Evolutionary conservation across 2,329 filamentous ascomycete species (phyloP), one percentile per base, ranked within the genome.

Genomic region (Hansfordia pulvinata): DNA sequence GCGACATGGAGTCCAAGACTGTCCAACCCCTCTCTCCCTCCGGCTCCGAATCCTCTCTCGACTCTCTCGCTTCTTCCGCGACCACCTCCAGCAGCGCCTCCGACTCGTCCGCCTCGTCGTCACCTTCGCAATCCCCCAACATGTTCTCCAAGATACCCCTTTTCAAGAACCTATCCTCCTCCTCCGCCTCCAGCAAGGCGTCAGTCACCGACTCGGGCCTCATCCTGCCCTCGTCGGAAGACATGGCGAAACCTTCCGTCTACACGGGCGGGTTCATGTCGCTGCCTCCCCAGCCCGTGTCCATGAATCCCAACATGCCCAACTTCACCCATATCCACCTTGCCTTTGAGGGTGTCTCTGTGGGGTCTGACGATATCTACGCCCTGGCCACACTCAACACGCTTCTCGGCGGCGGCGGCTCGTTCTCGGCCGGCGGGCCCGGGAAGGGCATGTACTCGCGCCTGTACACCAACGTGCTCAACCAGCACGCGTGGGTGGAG

Each of bases 391-490:
- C 88, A 1, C 66, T 98, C 2, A 92, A 96, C 54, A 96, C 85
- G 2, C 77, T 98, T 8, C 81, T 98, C 18, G 90, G 90, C 31
- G 90, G 90, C 25, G 90, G 90, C 25, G 90, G 90, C 14, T 94
- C 86, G 30, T 98, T 98, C 61, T 93, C 83, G 10, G 90, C 90
- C 28, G 90, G 90, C 42, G 90, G 90, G 0, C 90, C 90, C 4
- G 90, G 90, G 28, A 98, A 98, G 62, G 90, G 90, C 51, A 98
- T 98, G 90, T 96, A 96, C 64, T 93, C 83, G 19, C 79, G 90
- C 9, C 71, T 98, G 7, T 98, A 94, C 64, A 96, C 86, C 36
- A 93, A 94, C 50, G 88, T 96, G 1, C 70, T 98, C 27, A 98
- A 98, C 61, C 86, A 96, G 56, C 77, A 93, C 57, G 84, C 81